These are phyloP conservation scores for Basipetospora chlamydospora DNA, from an alignment of 2,329 filamentous ascomycete genomes.

Conservation along the genomic window DNA sequence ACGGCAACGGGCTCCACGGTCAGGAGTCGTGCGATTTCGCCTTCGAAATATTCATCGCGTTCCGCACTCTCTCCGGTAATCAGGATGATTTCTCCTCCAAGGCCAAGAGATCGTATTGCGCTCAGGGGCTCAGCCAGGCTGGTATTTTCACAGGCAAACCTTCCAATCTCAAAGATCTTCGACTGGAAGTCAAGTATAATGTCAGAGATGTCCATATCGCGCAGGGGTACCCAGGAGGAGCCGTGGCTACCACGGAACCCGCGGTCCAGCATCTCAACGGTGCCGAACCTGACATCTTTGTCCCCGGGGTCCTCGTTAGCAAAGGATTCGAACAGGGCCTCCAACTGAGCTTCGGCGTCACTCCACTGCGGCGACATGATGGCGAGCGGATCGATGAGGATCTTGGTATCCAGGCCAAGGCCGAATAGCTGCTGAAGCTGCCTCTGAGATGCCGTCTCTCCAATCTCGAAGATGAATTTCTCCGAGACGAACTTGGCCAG, in stretches of 20 bases:
- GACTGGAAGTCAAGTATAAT: background rate
- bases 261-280: background rate
- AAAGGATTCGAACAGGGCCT: background rate
- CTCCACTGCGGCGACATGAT: background rate
- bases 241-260: background rate
- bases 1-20: background rate
- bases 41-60: background rate
- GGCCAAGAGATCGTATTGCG: background rate
- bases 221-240: background rate
- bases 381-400: background rate
- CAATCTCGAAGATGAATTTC: conserved; percentile 6
- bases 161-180: background rate
- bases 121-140: background rate
- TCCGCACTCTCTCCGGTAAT: background rate
- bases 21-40: background rate
- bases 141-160: background rate
- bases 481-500: conserved; percentile 5
- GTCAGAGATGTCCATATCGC: background rate
- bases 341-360: background rate
- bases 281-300: background rate
- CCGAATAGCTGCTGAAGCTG: conserved; percentile 8
- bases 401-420: background rate
- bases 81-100: conserved; percentile 1
- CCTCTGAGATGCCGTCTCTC: conserved; percentile 6
- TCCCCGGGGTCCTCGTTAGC: background rate